These are phyloP conservation scores for Barnettozyma hawaiiensis DNA, from an alignment of 1,139 yeast genomes.

Conservation along the genomic window DNA sequence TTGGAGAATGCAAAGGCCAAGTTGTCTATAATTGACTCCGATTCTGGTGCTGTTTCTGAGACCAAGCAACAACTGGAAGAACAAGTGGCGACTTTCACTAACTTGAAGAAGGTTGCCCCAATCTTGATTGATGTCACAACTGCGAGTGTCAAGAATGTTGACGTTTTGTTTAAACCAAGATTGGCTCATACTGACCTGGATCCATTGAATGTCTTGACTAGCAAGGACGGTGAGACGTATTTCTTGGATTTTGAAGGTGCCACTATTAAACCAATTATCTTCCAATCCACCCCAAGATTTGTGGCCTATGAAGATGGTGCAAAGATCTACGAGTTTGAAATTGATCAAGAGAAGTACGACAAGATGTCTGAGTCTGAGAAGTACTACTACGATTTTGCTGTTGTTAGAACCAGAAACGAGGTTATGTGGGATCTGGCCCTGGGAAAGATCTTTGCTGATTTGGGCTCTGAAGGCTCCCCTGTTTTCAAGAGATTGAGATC, in stretches of 20 bases:
- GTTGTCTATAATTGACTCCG: conserved; percentile 50
- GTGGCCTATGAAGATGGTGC: conserved; percentile 78
- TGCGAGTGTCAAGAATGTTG: conserved; percentile 49
- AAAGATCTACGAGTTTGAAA: conserved; percentile 66
- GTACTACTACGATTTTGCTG: conserved; percentile 79
- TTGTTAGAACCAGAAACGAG: conserved; percentile 86
- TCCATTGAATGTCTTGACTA: conserved; percentile 74
- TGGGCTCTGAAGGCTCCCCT: conserved; percentile 77
- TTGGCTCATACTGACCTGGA: conserved; percentile 78
- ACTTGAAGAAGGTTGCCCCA: conserved; percentile 50
- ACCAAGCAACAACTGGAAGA: conserved; percentile 38
- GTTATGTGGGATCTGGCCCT: conserved; percentile 78
- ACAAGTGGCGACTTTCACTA: conserved; percentile 54
- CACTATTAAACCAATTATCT: conserved; percentile 72
- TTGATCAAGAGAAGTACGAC: conserved; percentile 69
- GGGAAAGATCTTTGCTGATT: conserved; percentile 56
- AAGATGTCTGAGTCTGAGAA: conserved; percentile 65
- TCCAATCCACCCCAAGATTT: conserved; percentile 74
- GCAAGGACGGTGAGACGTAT: conserved; percentile 38
- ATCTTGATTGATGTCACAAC: conserved; percentile 47
- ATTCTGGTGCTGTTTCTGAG: conserved; percentile 40
- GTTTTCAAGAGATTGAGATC: conserved; percentile 55
- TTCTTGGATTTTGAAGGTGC: conserved; percentile 81
- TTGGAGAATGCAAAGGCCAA: conserved; percentile 55
- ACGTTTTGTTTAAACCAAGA: conserved; percentile 65